Conservation (phyloP, 1,284 basidiomycete genomes). For the Puccinia brachypodii region DNA sequence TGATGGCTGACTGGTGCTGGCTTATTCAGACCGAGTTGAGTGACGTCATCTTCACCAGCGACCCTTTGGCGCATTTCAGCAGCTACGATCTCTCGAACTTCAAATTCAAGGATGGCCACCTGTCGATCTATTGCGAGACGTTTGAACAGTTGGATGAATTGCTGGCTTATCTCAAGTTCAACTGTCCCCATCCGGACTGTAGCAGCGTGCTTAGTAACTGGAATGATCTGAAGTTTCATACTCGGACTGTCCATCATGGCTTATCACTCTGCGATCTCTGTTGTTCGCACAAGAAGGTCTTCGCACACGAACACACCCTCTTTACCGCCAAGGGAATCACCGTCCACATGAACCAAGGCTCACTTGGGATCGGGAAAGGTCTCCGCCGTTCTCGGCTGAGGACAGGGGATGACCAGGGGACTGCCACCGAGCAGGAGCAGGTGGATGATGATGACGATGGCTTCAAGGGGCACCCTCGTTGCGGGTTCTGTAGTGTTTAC, state of each 20-base stretch:
- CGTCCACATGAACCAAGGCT: conserved; percentile 66
- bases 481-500: conserved; percentile 84
- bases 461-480: conserved; percentile 73
- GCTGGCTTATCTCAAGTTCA: conserved; percentile 75
- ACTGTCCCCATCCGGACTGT: conserved; percentile 63
- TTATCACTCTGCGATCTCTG: conserved; percentile 85
- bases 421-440: conserved; percentile 27
- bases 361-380: conserved; percentile 57
- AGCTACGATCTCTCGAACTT: conserved; percentile 32
- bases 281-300: conserved; percentile 86
- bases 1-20: not conserved
- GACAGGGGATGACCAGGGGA: conserved; percentile 24
- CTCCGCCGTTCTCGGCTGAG: conserved; percentile 60
- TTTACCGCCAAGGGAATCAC: conserved; percentile 72
- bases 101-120: conserved; percentile 46
- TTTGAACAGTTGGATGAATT: conserved; percentile 75
- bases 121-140: conserved; percentile 40
- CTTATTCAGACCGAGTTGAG: conserved; percentile 33
- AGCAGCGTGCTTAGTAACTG: conserved; percentile 81
- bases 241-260: conserved; percentile 68
- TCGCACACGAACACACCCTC: conserved; percentile 88
- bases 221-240: conserved; percentile 81
- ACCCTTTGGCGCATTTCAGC: not conserved
- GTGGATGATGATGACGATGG: conserved; percentile 49
- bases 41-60: conserved; percentile 33